These are phyloP conservation scores for Veloboletus limbatus DNA, from an alignment of 1,284 basidiomycete genomes.

Conservation along the genomic window DNA sequence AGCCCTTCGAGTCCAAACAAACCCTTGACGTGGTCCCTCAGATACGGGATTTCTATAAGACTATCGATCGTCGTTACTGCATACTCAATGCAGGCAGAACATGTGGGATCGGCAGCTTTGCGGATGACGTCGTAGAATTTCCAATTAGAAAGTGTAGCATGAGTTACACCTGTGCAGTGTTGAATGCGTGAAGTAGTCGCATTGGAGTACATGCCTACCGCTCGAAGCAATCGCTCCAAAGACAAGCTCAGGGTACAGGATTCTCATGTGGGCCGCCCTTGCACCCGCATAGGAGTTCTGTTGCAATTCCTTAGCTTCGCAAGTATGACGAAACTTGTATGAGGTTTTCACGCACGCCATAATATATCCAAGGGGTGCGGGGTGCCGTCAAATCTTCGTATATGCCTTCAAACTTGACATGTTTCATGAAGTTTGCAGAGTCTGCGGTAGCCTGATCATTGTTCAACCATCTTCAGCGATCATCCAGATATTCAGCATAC, in stretches of 20 bases:
- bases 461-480: constrained; percentile 66
- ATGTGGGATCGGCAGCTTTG: constrained; percentile 67
- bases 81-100: constrained; percentile 67
- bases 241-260: constrained; percentile 84
- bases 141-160: constrained; percentile 73
- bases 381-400: constrained; percentile 67
- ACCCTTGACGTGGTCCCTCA: constrained; percentile 55
- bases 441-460: constrained; percentile 92
- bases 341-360: constrained; percentile 66
- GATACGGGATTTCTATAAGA: constrained; percentile 44
- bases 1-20: constrained; percentile 73
- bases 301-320: constrained; percentile 7
- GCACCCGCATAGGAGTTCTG: constrained; percentile 91
- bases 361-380: constrained; percentile 88
- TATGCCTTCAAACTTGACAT: constrained; percentile 74
- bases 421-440: constrained; percentile 86
- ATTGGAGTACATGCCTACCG: constrained; percentile 44
- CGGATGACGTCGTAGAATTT: constrained; percentile 89
- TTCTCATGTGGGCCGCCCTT: constrained; percentile 88
- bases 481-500: constrained; percentile 12
- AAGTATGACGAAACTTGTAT: neutral
- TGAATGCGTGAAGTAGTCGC: neutral
- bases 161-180: constrained; percentile 56
- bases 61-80: constrained; percentile 68
- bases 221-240: constrained; percentile 91